phyloP scores from a whole-genome alignment of 1,284 basidiomycete species.

The Veloboletus limbatus region DNA sequence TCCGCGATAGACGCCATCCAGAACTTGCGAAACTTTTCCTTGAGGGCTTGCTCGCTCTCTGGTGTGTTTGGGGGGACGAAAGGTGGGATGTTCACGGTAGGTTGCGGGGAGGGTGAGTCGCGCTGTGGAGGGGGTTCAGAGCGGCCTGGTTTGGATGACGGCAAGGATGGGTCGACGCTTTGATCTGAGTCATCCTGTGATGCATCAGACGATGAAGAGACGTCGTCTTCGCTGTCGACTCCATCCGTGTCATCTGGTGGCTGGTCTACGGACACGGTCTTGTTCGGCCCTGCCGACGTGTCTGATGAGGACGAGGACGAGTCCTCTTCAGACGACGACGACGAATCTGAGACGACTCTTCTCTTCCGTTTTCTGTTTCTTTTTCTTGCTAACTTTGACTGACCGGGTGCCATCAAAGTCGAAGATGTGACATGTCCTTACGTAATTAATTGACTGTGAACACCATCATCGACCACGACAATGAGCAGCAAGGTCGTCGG shows the following conservation, averaged over 20 bases:
- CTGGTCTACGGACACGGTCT: conserved; percentile 10
- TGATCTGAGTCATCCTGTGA: conserved; percentile 11
- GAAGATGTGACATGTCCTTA: too few relatives aligned
- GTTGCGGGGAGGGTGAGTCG: conserved; percentile 49
- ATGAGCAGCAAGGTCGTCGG: conserved; percentile 30
- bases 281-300: conserved; percentile 4
- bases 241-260: conserved; percentile 2
- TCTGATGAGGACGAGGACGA: conserved; percentile 26
- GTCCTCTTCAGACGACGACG: conserved; percentile 44
- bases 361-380: conserved; percentile 54
- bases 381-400: conserved; percentile 40
- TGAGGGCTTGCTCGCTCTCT: conserved; percentile 51
- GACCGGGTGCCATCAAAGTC: too few relatives aligned
- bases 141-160: conserved; percentile 7
- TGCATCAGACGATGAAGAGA: conserved; percentile 30
- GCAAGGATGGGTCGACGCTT: background rate
- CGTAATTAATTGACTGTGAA: background rate
- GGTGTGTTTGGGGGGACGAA: conserved; percentile 44
- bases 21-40: conserved; percentile 68
- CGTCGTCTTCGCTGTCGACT: conserved; percentile 9
- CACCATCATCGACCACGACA: conserved; percentile 1
- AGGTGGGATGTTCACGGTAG: conserved; percentile 41
- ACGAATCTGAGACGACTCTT: conserved; percentile 43
- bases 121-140: conserved; percentile 15
- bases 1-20: conserved; percentile 80